Evolutionary conservation across 371 early-diverging fungal genomes (phyloP).

Genomic region (Enterospora canceri): DNA sequence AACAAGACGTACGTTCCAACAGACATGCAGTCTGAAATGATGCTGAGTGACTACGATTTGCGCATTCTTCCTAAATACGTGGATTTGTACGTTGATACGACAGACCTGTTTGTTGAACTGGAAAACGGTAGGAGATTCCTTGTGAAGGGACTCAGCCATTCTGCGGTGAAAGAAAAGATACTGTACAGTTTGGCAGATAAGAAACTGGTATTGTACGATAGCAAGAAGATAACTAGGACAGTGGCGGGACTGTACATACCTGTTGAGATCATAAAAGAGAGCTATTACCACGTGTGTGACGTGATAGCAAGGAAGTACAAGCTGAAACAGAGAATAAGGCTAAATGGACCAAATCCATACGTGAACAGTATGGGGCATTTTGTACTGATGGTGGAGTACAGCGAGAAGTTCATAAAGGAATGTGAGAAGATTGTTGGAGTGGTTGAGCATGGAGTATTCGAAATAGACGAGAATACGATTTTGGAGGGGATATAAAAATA

Average conservation of each 20-base stretch:
- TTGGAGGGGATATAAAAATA: neutral
- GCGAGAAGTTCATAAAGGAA: constrained; percentile 20
- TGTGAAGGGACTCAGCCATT: constrained; percentile 53
- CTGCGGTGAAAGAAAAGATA: constrained; percentile 46
- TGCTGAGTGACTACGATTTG: neutral
- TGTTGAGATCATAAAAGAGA: constrained; percentile 36
- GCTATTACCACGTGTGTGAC: constrained; percentile 3
- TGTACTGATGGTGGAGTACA: constrained; percentile 46
- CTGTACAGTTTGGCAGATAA: constrained; percentile 24
- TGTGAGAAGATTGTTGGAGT: constrained; percentile 45
- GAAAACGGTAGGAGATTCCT: too few relatives aligned
- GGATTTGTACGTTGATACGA: constrained; percentile 54
- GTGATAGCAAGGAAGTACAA: neutral
- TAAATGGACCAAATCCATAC: constrained; percentile 12
- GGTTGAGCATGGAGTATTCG: constrained; percentile 52
- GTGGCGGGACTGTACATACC: constrained; percentile 42
- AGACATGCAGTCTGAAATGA: constrained; percentile 4
- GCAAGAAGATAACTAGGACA: neutral
- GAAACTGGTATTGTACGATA: constrained; percentile 37
- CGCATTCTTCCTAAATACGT: constrained; percentile 5
- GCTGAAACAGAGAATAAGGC: constrained; percentile 6
- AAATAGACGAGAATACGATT: neutral
- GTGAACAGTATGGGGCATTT: constrained; percentile 47
- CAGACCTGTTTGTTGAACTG: constrained; percentile 43
- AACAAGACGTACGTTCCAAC: constrained; percentile 25